Conservation (phyloP, 2,329 filamentous ascomycete species). For the Drechslerella dactyloides region DNA sequence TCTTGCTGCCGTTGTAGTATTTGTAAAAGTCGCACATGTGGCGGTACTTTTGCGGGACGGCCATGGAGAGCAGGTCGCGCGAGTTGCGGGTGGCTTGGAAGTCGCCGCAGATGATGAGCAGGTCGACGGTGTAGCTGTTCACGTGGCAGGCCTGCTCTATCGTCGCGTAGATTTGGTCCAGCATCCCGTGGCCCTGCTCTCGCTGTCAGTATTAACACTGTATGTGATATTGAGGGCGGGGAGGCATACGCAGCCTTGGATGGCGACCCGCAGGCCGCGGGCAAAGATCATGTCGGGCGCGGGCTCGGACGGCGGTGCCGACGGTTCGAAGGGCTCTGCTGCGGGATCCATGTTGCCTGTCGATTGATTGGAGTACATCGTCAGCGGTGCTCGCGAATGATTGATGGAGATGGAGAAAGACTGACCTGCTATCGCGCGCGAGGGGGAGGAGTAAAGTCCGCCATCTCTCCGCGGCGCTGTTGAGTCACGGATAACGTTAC, state of each 20-base stretch:
- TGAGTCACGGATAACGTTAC: slow-evolving; percentile 1
- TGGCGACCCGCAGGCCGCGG: slow-evolving; percentile 72
- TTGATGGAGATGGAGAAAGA: neutral
- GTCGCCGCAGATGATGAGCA: slow-evolving; percentile 93
- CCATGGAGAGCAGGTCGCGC: slow-evolving; percentile 84
- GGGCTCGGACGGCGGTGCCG: neutral
- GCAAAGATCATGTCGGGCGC: slow-evolving; percentile 51
- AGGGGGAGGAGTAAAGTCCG: neutral
- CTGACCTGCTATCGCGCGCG: neutral
- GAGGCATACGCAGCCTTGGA: slow-evolving; percentile 82
- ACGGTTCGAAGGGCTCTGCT: neutral
- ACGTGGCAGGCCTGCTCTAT: slow-evolving; percentile 71
- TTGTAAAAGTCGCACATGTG: slow-evolving; percentile 88
- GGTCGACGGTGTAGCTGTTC: slow-evolving; percentile 68
- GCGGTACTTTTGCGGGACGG: slow-evolving; percentile 86
- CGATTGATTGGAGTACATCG: too few relatives aligned
- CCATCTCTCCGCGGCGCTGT: neutral
- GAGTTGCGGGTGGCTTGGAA: slow-evolving; percentile 94
- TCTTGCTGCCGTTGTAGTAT: slow-evolving; percentile 81
- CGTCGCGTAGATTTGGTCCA: slow-evolving; percentile 88
- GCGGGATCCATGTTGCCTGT: slow-evolving; percentile 32
- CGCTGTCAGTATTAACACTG: neutral
- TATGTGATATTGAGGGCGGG: slow-evolving; percentile 15
- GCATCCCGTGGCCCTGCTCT: slow-evolving; percentile 82
- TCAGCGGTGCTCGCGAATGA: neutral